phyloP scores from a whole-genome alignment of 2,329 filamentous ascomycete genomes.

The Hypoxylon sp. region DNA sequence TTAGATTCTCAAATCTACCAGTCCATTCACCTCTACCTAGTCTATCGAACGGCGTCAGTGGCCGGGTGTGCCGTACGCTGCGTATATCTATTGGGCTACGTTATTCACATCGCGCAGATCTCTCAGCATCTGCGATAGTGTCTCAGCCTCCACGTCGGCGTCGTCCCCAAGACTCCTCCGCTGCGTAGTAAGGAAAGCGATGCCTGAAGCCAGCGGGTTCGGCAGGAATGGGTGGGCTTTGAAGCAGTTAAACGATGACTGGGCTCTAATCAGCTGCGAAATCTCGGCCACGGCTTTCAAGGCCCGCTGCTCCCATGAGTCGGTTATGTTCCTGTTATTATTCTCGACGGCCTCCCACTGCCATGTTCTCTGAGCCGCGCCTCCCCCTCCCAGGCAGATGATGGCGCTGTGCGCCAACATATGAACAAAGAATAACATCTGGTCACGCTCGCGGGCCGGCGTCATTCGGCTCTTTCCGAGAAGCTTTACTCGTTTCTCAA shows the following conservation, averaged over 20 bases:
- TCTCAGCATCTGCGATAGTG: background rate
- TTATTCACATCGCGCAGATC: conserved; percentile 4
- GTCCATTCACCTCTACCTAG: no score
- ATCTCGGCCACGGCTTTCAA: conserved; percentile 1
- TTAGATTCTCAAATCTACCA: no score
- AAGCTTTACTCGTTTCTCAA: background rate
- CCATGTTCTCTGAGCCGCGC: background rate
- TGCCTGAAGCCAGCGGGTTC: background rate
- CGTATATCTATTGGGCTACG: no score
- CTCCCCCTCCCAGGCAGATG: background rate
- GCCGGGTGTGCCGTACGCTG: no score
- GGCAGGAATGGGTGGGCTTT: conserved; percentile 7
- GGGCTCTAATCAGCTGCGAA: background rate
- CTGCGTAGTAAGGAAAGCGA: background rate
- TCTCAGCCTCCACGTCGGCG: background rate
- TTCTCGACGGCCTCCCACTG: background rate
- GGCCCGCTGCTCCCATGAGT: background rate
- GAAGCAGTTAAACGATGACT: conserved; percentile 3
- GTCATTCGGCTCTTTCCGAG: background rate
- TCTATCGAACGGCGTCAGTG: no score
- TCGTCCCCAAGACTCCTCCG: background rate
- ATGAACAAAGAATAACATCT: background rate
- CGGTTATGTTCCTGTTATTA: background rate
- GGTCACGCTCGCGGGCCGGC: background rate
- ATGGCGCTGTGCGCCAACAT: conserved; percentile 8